Base-by-base conservation (phyloP, 306 rosid genomes). In the Amphicarpaea edgeworthii region DNA sequence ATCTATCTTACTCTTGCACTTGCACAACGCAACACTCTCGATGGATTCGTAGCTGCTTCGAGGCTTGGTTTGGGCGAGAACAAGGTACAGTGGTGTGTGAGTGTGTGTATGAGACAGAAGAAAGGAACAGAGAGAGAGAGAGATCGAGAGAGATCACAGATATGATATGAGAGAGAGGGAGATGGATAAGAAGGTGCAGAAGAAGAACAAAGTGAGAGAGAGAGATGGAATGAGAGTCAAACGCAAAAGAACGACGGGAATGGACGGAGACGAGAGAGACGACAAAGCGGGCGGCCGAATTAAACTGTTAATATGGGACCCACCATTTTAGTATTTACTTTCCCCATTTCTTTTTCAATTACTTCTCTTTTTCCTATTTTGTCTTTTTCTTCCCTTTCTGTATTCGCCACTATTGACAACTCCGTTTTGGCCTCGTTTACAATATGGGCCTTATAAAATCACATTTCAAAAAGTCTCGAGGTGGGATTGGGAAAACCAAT, bases 251-350 rank as follows among this genome's bases (percentile, higher is more conserved):
- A 79, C 92, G 88, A 73, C 87, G 96, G 81, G 68, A 93, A 78
- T 70, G 91, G 77, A 86, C 91, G 91, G 87, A 89, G 90, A 84
- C 92, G 87, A 86, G 53, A 75, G 88, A 88, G 85, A 95, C 93
- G 98, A 95, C 97, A 90, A 90, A 92, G 68, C 85, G 67, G 86
- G 88, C 96, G 92, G 96, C 91, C 84, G 86, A 83, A 77, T 87
- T 83, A 67, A 79, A 84, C 90, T 87, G 85, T 91, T 73, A 26
- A 77, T 9, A 9, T 50, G 87, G 93, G 90, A 46, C 90, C 95
- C 79, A 67, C 79, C 17, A 12, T 51, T 78, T 62, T 41, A 0
- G 10, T 41, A 9, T 45, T 43, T 42, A 46, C 42, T 61, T 32
- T 60, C 17, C 17, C 47, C 6, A 1, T 37, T 57, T 55, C 46